Conservation (phyloP, 768 basidiomycete species). For the Panaeolus cyanescens region DNA sequence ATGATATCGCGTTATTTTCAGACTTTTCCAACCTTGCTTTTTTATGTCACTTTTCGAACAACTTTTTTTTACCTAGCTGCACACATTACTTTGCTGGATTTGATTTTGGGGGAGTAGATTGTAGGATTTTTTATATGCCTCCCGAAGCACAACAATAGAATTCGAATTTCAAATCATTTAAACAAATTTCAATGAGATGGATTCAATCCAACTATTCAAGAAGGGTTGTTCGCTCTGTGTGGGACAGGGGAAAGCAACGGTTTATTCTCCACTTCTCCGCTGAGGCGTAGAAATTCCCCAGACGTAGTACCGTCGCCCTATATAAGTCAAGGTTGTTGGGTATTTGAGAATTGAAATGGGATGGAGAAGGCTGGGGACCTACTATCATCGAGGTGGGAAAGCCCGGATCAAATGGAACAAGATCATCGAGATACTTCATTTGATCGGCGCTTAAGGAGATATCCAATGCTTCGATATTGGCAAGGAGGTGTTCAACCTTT, state of each 20-base stretch:
- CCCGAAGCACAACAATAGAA: background rate
- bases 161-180: background rate
- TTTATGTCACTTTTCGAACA: background rate
- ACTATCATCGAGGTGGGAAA: constrained; percentile 38
- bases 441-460: constrained; percentile 43
- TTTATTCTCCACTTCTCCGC: too few relatives aligned
- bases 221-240: too few relatives aligned
- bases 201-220: too few relatives aligned
- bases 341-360: too few relatives aligned
- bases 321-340: too few relatives aligned
- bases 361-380: too few relatives aligned
- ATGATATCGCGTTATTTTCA: constrained; percentile 3
- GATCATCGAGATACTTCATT: constrained; percentile 41
- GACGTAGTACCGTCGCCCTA: too few relatives aligned
- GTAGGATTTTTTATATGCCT: background rate
- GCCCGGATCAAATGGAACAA: constrained; percentile 42
- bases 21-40: background rate
- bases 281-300: too few relatives aligned
- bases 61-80: background rate
- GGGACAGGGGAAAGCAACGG: too few relatives aligned
- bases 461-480: constrained; percentile 48
- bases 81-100: background rate
- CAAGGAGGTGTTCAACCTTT: constrained; percentile 50
- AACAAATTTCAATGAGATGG: too few relatives aligned
- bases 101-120: background rate